Conservation (phyloP, 805 yeast genomes). For the Wickerhamomyces canadensis region DNA sequence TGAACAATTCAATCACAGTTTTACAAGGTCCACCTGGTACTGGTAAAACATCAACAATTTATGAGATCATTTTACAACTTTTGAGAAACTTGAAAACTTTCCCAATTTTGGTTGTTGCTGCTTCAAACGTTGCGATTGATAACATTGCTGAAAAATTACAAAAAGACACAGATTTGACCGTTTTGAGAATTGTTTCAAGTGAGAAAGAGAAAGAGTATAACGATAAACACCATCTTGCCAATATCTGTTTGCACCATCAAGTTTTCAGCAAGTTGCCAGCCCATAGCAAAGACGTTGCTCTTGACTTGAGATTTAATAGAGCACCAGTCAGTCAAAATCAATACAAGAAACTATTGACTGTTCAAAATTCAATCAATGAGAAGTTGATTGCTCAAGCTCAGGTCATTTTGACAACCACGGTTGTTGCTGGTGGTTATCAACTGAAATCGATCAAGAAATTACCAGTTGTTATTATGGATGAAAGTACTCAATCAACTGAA, state of each 20-base stretch:
- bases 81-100: constrained; percentile 48
- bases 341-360: constrained; percentile 44
- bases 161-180: constrained; percentile 40
- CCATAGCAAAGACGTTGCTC: constrained; percentile 35
- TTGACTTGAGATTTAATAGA: constrained; percentile 39
- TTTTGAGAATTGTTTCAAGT: constrained; percentile 52
- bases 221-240: constrained; percentile 48
- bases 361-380: constrained; percentile 39
- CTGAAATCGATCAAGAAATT: constrained; percentile 56
- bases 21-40: constrained; percentile 84
- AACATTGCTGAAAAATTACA: constrained; percentile 67
- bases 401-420: constrained; percentile 68
- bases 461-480: constrained; percentile 73
- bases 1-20: constrained; percentile 36
- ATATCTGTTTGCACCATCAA: constrained; percentile 61
- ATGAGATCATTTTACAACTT: constrained; percentile 55
- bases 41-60: constrained; percentile 69
- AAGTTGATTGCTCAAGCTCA: constrained; percentile 57
- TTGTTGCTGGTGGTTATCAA: constrained; percentile 64
- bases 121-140: constrained; percentile 71
- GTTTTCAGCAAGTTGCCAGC: constrained; percentile 45
- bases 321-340: constrained; percentile 39
- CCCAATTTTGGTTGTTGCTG: constrained; percentile 70
- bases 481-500: constrained; percentile 72
- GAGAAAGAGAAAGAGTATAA: constrained; percentile 60